These are phyloP conservation scores for Austroboletus eburneus DNA, from an alignment of 768 basidiomycete genomes.

Conservation along the genomic window DNA sequence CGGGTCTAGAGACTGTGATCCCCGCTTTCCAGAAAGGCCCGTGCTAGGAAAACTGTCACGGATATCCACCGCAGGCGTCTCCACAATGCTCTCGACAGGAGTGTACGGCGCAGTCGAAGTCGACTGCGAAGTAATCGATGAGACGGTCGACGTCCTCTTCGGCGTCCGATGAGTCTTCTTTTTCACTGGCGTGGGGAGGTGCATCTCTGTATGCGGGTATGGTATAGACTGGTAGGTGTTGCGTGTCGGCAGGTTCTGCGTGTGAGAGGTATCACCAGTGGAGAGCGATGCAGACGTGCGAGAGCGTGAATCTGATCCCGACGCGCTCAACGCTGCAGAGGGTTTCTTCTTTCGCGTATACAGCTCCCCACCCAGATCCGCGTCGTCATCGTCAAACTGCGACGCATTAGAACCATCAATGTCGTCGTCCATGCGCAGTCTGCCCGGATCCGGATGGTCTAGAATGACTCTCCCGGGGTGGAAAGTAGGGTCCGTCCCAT, in stretches of 20 bases:
- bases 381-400: conserved; percentile 41
- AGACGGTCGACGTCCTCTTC: conserved; percentile 33
- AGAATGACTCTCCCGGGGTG: background rate
- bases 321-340: conserved; percentile 32
- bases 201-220: conserved; percentile 29
- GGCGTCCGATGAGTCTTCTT: conserved; percentile 22
- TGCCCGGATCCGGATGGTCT: conserved; percentile 8
- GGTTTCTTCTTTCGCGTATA: conserved; percentile 41
- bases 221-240: conserved; percentile 23
- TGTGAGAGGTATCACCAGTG: conserved; percentile 15
- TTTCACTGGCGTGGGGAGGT: conserved; percentile 13
- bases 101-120: conserved; percentile 41
- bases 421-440: background rate
- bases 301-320: conserved; percentile 56
- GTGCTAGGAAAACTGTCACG: conserved; percentile 34
- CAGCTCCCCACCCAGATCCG: conserved; percentile 56
- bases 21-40: conserved; percentile 32
- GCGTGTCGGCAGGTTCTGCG: conserved; percentile 24
- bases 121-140: conserved; percentile 44
- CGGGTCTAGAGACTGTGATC: conserved; percentile 35
- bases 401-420: conserved; percentile 5
- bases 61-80: conserved; percentile 16
- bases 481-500: background rate
- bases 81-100: conserved; percentile 32
- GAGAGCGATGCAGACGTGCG: conserved; percentile 53